Base-by-base conservation (phyloP, 345 rosid species). In the Dimocarpus longan region DNA sequence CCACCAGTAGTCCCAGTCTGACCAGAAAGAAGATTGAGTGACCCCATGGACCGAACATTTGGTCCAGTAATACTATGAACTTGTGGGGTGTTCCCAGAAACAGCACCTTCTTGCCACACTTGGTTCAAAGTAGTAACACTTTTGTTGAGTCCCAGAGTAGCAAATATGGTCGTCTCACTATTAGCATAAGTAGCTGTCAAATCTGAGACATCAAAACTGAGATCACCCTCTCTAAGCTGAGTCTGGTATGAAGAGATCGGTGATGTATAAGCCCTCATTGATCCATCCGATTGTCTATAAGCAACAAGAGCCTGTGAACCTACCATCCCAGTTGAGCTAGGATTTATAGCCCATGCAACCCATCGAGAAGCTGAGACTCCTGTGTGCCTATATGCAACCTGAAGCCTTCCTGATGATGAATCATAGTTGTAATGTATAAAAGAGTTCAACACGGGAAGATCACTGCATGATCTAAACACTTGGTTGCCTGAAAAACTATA, bases 301-400 rank as follows among this genome's bases (percentile, higher is more conserved):
- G 98, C 98, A 64, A 96, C 89, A 16, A 96, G 87, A 56, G 99
- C 91, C 77, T 96, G 95, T 5, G 98, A 84, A 0, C 95, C 98
- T 5, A 85, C 81, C 99, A 96, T 96, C 52, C 91, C 93, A 0
- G 83, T 77, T 39, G 87, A 79, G 3, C 79, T 84, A 0, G 99
- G 99, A 79, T 96, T 96, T 57, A 96, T 83, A n/a, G 93, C 98
- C 99, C 98, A 95, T 8, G 95, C 92, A 44, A 91, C 89, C 99
- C 97, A 94, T 73, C 66, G 84, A 13, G 88, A 76, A 48, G 95
- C 44, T 48, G 86, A 56, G 60, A 88, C 73, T 0, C 88, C 86
- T 10, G 89, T 68, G 76, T 90, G 97, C 79, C 99, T 90, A 79
- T 83, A 96, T 26, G 98, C 99, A 62, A 96, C 79, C 68, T 89